These are phyloP conservation scores for Ogataea thermomethanolica DNA, from an alignment of 805 yeast genomes.

Conservation along the genomic window DNA sequence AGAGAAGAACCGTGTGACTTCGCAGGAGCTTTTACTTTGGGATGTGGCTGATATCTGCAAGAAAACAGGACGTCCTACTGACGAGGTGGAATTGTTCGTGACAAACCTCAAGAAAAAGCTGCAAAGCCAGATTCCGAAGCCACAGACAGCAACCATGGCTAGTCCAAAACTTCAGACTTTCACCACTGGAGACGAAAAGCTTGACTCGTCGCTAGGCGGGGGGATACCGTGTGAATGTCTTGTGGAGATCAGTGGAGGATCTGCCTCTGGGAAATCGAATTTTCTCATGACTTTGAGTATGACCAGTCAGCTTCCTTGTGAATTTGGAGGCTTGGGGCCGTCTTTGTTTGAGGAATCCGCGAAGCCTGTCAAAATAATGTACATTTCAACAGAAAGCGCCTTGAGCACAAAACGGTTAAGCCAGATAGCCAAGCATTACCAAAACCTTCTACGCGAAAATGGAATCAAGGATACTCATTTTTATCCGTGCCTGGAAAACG, in stretches of 20 bases:
- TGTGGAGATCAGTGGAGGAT: constrained; percentile 79
- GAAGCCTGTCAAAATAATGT: constrained; percentile 47
- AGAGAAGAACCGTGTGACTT: constrained; percentile 31
- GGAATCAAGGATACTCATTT: constrained; percentile 27
- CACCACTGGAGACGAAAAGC: constrained; percentile 49
- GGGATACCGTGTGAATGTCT: constrained; percentile 55
- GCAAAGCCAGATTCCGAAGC: not conserved
- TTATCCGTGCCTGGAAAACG: constrained; percentile 34
- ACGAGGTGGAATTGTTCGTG: constrained; percentile 28
- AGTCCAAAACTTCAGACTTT: constrained; percentile 22
- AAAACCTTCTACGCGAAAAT: constrained; percentile 33
- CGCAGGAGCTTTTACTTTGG: constrained; percentile 40
- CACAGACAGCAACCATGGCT: constrained; percentile 1
- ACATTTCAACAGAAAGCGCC: constrained; percentile 73
- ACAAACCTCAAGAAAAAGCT: constrained; percentile 14
- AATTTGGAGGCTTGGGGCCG: constrained; percentile 44
- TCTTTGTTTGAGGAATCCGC: constrained; percentile 22
- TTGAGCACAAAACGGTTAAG: constrained; percentile 62
- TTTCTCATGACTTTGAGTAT: constrained; percentile 63
- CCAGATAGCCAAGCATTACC: constrained; percentile 36
- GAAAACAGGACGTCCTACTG: constrained; percentile 31
- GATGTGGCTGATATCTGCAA: constrained; percentile 34
- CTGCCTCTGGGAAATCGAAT: constrained; percentile 87
- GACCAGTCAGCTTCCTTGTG: constrained; percentile 49
- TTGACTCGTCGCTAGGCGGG: constrained; percentile 47